Evolutionary conservation across 2,329 filamentous ascomycete species (phyloP), one percentile per base, ranked within the genome.

Genomic region (Thielaviopsis populi): DNA sequence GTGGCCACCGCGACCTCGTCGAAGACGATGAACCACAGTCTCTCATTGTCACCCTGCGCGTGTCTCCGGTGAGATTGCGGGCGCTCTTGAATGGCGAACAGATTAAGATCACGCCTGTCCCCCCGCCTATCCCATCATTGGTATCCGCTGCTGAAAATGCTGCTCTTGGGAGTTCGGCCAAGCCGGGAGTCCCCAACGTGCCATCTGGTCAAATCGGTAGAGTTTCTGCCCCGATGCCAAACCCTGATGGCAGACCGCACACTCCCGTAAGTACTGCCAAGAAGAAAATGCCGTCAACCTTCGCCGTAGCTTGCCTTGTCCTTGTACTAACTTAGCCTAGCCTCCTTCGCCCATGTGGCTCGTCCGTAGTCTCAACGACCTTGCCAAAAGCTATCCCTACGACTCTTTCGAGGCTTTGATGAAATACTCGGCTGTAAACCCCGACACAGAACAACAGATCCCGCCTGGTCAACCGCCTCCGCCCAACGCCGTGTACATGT

Each of bases 331-430:
- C 58, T 17, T 66, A 46, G 19, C n/a, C 19, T 30, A 95, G 90
- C 89, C 91, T 65, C 84, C 88, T 7, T 85, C 91, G 19, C 91
- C 92, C n/a, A 78, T 83, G 64, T 97, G 94, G 94, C 87, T 99
- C 64, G 78, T 80, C 65, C 76, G 80, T 43, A 87, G 89, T 62
- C 82, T 97, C n/a, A 78, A 82, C 66, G 80, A 84, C 27, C 82
- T 97, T 64, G 77, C 78, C 69, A 84, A 84, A 68, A 78, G 80
- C 66, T 92, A 96, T 70, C 86, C 88, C 2, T 82, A 86, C 69
- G 91, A 96, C 73, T 81, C 82, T 37, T 97, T 97, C 72, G 90
- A 96, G 74, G 87, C 85, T 63, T 82, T 87, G 24, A 99, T 99
- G 94, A 89, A 91, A 66, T 91, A 95, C 74, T 89, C 84, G 27